A percentile compares a stretch with the other conserved stretches of the same genome.
phyloP scores from a whole-genome alignment of 345 rosid species.

The Bruguiera parviflora region DNA sequence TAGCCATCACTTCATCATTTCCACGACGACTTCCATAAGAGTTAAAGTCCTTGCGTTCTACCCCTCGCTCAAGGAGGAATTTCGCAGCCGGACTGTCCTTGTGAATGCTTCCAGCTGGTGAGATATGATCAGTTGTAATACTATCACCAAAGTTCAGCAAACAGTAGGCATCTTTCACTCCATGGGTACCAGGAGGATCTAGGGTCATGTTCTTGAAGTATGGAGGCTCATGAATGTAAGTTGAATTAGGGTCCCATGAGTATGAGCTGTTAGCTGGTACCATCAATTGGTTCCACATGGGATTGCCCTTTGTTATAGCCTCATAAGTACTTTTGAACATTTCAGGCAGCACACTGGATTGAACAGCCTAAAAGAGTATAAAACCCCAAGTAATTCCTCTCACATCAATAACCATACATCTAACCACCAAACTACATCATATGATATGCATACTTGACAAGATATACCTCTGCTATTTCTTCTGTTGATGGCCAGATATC shows the following conservation, averaged over 20 bases:
- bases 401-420: slow-evolving; percentile 1
- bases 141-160: slow-evolving; percentile 93
- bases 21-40: slow-evolving; percentile 99
- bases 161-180: slow-evolving; percentile 93
- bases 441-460: slow-evolving; percentile 2
- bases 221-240: slow-evolving; percentile 99
- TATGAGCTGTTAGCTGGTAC: slow-evolving; percentile 58
- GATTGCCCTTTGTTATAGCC: slow-evolving; percentile 90
- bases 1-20: slow-evolving; percentile 92
- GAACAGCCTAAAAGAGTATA: slow-evolving; percentile 58
- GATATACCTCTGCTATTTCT: slow-evolving; percentile 90
- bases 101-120: slow-evolving; percentile 98
- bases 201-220: slow-evolving; percentile 92
- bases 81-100: slow-evolving; percentile 96
- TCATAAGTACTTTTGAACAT: slow-evolving; percentile 93
- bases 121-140: slow-evolving; percentile 96
- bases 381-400: slow-evolving; percentile 16
- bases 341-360: slow-evolving; percentile 86
- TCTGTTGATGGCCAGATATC: slow-evolving; percentile 94
- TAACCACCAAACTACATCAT: not conserved
- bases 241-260: slow-evolving; percentile 84
- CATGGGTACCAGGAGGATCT: slow-evolving; percentile 85
- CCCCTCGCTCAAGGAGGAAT: slow-evolving; percentile 70
- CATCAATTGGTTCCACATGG: slow-evolving; percentile 83
- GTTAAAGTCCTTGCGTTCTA: slow-evolving; percentile 82